Conservation (phyloP, 1,284 basidiomycete species). For the Afroboletus lepidellus region DNA sequence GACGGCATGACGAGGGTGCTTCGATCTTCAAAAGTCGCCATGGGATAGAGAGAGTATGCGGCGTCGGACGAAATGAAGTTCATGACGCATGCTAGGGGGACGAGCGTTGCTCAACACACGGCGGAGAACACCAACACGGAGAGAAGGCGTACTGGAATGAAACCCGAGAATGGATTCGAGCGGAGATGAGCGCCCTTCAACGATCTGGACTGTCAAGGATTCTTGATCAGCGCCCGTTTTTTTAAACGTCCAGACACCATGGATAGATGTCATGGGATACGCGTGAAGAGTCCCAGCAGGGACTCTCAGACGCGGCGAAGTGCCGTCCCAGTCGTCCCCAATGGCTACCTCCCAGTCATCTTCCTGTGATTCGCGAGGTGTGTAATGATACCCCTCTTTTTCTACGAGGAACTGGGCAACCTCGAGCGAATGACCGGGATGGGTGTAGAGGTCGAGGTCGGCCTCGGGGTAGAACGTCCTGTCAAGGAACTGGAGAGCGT, state of each 20-base stretch:
- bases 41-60: constrained; percentile 36
- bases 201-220: neutral
- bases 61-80: constrained; percentile 38
- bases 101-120: neutral
- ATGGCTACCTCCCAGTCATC: no score
- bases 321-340: no score
- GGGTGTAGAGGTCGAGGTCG: constrained; percentile 49
- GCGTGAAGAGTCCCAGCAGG: no score
- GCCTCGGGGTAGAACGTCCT: constrained; percentile 42
- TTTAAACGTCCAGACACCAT: no score
- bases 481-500: constrained; percentile 49
- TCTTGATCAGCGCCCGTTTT: neutral
- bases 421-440: constrained; percentile 24
- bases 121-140: no score
- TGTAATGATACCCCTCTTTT: constrained; percentile 27
- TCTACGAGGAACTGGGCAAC: constrained; percentile 32
- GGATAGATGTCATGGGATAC: no score
- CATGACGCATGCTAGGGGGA: constrained; percentile 43
- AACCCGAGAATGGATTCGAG: neutral
- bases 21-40: constrained; percentile 33
- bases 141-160: neutral
- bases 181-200: neutral
- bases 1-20: constrained; percentile 10
- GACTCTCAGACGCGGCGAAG: no score
- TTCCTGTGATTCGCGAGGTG: no score